Base-by-base conservation (phyloP, 2,329 filamentous ascomycete species). In the Lasiodiplodia citricola region DNA sequence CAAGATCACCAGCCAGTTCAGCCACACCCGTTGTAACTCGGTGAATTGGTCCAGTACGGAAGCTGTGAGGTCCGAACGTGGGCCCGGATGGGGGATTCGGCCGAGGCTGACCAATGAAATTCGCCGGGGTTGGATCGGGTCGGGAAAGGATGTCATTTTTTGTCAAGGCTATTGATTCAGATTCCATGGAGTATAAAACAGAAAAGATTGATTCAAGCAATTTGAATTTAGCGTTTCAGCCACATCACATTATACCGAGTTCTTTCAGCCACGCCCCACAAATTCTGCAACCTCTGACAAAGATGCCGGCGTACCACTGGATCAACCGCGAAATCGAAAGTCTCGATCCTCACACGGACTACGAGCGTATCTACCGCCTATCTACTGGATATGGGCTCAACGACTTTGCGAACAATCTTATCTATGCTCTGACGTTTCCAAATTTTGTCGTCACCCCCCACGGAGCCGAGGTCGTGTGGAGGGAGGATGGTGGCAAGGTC, bases 401-500 rank as follows among this genome's bases (percentile, higher is more conserved):
- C 23, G 56, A 58, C 37, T 58, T 58, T 11, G 56, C 56, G n/a
- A 58, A 58, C 56, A 58, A 58, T 6, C 56, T 58, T 21, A 58
- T 58, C 35, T 58, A 58, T 13, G 35, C 56, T 25, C 56, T 58
- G 6, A 58, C 56, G 21, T 65, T 65, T n/a, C 62, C 62, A 13
- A 65, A 65, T 21, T 65, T 65, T 11, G 62, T 65, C 5, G 62
- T 65, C 28, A 65, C 62, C 21, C n/a, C 47, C 2, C 62, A 65
- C 8, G 62, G 62, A 14, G 62, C 62, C 4, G 47, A 55, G 37
- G 62, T 51, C 8, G 62, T 65, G 11, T 65, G 62, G 62, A 37
- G 62, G 23, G 62, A 65, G 1, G 62, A 65, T 38, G 62, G 62
- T 25, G 62, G 62, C 62, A 65, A 65, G 23, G 62, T 64, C 8